phyloP scores from a whole-genome alignment of 2,329 filamentous ascomycete species.

The Pseudogymnoascus sp. region DNA sequence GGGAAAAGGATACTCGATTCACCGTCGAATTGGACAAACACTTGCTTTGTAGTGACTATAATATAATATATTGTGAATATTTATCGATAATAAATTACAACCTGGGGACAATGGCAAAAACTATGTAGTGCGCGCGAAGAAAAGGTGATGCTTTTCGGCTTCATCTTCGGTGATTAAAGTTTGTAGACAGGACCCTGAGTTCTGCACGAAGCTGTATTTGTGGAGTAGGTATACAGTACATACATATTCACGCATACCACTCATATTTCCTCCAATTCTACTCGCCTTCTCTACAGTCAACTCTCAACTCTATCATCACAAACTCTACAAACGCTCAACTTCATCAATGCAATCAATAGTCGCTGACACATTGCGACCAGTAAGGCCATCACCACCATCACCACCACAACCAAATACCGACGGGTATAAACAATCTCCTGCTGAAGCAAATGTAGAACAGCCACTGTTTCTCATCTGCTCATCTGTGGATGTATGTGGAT shows the following conservation, averaged over 20 bases:
- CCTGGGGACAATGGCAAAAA: not conserved
- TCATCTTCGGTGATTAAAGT: not conserved
- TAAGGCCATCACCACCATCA: not conserved
- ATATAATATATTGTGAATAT: not conserved
- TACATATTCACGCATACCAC: not conserved
- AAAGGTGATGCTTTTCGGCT: not conserved
- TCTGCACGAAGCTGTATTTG: not conserved
- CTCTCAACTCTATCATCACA: not conserved
- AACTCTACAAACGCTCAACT: not conserved
- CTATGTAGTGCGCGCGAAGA: not conserved
- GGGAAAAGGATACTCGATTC: not conserved
- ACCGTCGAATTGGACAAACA: not conserved
- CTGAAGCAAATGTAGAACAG: slow-evolving; percentile 4
- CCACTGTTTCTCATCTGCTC: not conserved
- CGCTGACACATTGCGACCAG: not conserved
- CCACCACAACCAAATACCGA: not conserved
- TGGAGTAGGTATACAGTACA: not conserved
- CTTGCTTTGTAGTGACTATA: not conserved
- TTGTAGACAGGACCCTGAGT: slow-evolving; percentile 3
- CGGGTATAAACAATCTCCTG: not conserved
- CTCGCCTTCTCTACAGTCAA: not conserved
- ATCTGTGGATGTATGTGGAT: not conserved
- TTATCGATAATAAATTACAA: not conserved
- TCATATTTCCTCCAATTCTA: too few species aligned
- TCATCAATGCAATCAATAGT: not conserved